Conservation (phyloP, 192 early-diverging fungal genomes). For the Thamnidium elegans region DNA sequence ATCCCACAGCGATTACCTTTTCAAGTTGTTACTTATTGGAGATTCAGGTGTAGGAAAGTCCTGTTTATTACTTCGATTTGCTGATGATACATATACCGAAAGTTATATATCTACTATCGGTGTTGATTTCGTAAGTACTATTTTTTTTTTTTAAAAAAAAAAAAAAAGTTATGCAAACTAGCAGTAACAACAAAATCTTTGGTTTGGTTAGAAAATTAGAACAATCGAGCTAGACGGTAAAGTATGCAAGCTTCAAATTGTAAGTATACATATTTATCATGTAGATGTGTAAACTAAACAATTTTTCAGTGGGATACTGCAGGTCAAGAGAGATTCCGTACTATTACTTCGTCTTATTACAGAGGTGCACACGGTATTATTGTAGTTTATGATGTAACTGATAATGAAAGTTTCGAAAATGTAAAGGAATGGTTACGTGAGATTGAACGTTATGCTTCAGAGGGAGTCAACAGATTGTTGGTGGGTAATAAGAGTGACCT, state of each 20-base stretch:
- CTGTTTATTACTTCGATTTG: slow-evolving; percentile 93
- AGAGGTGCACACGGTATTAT: slow-evolving; percentile 97
- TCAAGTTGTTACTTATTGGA: slow-evolving; percentile 97
- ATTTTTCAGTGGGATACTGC: slow-evolving; percentile 87
- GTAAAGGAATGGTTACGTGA: slow-evolving; percentile 98
- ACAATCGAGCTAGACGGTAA: slow-evolving; percentile 94
- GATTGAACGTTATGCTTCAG: slow-evolving; percentile 93
- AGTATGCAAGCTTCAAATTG: slow-evolving; percentile 95
- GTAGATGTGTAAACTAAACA: not conserved
- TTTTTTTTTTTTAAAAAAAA: too few species aligned
- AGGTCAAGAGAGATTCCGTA: slow-evolving; percentile 97
- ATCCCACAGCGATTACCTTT: slow-evolving; percentile 86
- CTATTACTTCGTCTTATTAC: slow-evolving; percentile 97
- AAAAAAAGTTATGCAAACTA: not conserved
- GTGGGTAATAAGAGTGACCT: slow-evolving; percentile 99
- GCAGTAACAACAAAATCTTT: not conserved
- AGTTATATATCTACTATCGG: slow-evolving; percentile 98
- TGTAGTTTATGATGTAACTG: slow-evolving; percentile 97
- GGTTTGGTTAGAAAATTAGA: slow-evolving; percentile 17
- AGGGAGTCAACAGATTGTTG: slow-evolving; percentile 94
- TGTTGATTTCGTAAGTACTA: slow-evolving; percentile 89
- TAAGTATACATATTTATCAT: slow-evolving; percentile 37
- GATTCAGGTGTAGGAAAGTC: slow-evolving; percentile 99
- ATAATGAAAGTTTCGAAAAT: slow-evolving; percentile 89
- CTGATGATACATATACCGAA: slow-evolving; percentile 98